phyloP scores from a whole-genome alignment of 2,329 filamentous ascomycete genomes.

The Didymella segeticola region DNA sequence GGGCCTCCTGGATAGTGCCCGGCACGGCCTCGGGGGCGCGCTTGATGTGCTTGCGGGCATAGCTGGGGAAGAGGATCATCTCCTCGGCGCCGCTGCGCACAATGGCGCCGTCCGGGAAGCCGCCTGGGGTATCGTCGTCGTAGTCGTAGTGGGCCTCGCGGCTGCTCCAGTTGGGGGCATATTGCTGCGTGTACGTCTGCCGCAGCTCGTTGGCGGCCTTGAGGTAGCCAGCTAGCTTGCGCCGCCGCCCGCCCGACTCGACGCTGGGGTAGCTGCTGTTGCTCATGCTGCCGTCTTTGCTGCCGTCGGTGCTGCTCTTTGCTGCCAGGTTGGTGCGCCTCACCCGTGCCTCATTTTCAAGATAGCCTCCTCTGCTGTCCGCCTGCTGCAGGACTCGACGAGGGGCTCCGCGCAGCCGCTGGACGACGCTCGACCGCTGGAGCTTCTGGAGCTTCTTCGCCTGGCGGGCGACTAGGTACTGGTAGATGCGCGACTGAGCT shows the following conservation, averaged over 20 bases:
- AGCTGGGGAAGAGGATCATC: conserved; percentile 94
- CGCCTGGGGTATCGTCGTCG: conserved; percentile 67
- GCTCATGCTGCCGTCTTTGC: conserved; percentile 32
- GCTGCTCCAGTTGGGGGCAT: conserved; percentile 56
- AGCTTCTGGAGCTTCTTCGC: conserved; percentile 41
- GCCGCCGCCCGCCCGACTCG: conserved; percentile 75
- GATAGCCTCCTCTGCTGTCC: conserved; percentile 32
- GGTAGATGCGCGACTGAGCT: conserved; percentile 78
- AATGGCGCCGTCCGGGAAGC: conserved; percentile 86
- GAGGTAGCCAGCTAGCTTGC: conserved; percentile 76
- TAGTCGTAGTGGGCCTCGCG: conserved; percentile 54
- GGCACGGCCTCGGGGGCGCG: conserved; percentile 47
- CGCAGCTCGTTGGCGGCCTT: conserved; percentile 75
- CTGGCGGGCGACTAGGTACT: conserved; percentile 72
- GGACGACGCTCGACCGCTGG: conserved; percentile 36
- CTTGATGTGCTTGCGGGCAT: conserved; percentile 76
- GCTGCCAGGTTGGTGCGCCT: conserved; percentile 43
- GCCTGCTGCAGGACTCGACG: conserved; percentile 38
- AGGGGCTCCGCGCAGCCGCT: conserved; percentile 43
- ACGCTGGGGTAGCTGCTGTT: conserved; percentile 45
- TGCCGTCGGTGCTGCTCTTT: conserved; percentile 21
- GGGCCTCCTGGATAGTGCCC: conserved; percentile 46
- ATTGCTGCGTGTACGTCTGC: conserved; percentile 68
- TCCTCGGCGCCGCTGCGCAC: conserved; percentile 82
- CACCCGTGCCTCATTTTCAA: conserved; percentile 44